Percentiles rank a stretch among this genome's conserved stretches.
Conservation (phyloP, 208 protist species). For the Jaenimonas drosophilae region DNA sequence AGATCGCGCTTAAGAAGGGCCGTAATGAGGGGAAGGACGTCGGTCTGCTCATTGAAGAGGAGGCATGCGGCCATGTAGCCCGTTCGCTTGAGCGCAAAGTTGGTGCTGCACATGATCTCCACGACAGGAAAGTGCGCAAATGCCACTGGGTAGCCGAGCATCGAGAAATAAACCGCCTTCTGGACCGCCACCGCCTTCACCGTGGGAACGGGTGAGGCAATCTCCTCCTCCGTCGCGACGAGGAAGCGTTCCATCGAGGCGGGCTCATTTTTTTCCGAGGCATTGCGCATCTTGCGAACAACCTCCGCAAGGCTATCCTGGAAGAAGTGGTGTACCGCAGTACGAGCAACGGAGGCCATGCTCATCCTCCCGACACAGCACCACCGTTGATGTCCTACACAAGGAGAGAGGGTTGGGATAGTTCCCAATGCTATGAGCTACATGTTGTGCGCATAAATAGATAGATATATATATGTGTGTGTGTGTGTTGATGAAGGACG, state of each 20-base stretch:
- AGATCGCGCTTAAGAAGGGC: constrained; percentile 97
- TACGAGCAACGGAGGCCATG: neutral
- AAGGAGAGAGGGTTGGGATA: too few relatives aligned
- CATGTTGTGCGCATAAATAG: too few relatives aligned
- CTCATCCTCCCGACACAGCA: neutral
- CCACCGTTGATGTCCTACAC: too few relatives aligned
- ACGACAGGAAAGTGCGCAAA: constrained; percentile 96
- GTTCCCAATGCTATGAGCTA: too few relatives aligned
- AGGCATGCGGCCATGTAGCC: constrained; percentile 94
- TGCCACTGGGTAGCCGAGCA: constrained; percentile 95
- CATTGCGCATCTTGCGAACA: constrained; percentile 90
- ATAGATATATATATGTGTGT: too few relatives aligned
- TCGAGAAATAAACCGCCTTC: constrained; percentile 97
- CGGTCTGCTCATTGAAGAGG: constrained; percentile 92
- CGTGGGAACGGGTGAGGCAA: constrained; percentile 71
- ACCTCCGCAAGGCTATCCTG: constrained; percentile 90
- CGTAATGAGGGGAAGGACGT: constrained; percentile 95
- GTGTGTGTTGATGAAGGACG: too few relatives aligned
- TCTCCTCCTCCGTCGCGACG: constrained; percentile 92
- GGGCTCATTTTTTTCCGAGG: constrained; percentile 79
- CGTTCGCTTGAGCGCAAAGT: constrained; percentile 79
- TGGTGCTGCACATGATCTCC: constrained; percentile 91
- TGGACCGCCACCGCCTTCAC: constrained; percentile 93
- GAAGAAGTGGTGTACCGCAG: constrained; percentile 55
- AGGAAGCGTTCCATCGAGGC: constrained; percentile 89